Evolutionary conservation across 176 grass and related monocot genomes (phyloP).

Genomic region (Pharus latifolius): DNA sequence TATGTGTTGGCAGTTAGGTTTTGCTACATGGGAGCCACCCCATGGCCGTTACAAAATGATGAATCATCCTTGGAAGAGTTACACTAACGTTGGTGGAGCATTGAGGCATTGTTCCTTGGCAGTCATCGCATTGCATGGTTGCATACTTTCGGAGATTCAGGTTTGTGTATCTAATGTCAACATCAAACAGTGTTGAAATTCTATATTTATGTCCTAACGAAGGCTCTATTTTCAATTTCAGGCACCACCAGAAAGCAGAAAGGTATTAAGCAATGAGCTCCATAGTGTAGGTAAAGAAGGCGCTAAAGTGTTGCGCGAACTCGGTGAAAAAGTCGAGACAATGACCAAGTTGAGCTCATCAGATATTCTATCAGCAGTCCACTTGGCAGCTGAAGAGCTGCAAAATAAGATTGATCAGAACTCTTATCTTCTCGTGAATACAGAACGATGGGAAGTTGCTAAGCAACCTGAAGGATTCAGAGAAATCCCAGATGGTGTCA

Average conservation of each 20-base stretch:
- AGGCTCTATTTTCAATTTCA: constrained; percentile 2
- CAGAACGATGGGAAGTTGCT: constrained; percentile 43
- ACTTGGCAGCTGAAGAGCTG: constrained; percentile 59
- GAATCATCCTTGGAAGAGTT: constrained; percentile 86
- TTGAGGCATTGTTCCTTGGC: constrained; percentile 87
- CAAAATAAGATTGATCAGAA: constrained; percentile 81
- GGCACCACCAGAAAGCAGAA: constrained; percentile 64
- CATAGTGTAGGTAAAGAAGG: constrained; percentile 63
- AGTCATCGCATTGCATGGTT: constrained; percentile 92
- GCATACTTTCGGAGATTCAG: constrained; percentile 96
- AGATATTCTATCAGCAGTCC: constrained; percentile 60
- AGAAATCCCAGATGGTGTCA: neutral
- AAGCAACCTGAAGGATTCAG: neutral
- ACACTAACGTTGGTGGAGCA: constrained; percentile 70
- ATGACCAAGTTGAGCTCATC: constrained; percentile 58
- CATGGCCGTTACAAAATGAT: constrained; percentile 84
- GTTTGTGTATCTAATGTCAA: constrained; percentile 13
- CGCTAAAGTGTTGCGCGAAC: constrained; percentile 65
- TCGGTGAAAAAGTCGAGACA: constrained; percentile 54
- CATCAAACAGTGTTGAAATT: neutral
- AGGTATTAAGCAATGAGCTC: constrained; percentile 57
- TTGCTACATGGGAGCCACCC: constrained; percentile 90
- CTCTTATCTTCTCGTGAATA: constrained; percentile 69
- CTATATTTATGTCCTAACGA: neutral
- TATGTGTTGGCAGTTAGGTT: constrained; percentile 50